phyloP scores from a whole-genome alignment of 495 filamentous ascomycete species.

The Hypomontagnella submonticulosa region DNA sequence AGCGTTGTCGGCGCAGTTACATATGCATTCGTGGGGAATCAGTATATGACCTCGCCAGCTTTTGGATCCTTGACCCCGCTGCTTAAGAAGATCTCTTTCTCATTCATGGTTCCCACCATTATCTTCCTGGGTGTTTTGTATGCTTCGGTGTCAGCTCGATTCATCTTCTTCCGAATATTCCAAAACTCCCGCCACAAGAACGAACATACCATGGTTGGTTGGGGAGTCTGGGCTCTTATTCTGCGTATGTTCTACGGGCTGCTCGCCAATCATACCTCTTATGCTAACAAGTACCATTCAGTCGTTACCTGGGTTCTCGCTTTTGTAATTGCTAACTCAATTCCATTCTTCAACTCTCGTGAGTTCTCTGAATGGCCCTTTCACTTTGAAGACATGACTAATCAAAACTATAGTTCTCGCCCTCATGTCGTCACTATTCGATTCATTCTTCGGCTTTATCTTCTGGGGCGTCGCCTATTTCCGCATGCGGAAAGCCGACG shows the following conservation, averaged over 20 bases:
- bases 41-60: slow-evolving; percentile 83
- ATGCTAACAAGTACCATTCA: slow-evolving; percentile 35
- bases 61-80: slow-evolving; percentile 80
- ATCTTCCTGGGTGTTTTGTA: slow-evolving; percentile 91
- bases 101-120: slow-evolving; percentile 91
- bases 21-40: slow-evolving; percentile 83
- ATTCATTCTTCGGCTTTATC: slow-evolving; percentile 93
- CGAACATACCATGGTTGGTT: slow-evolving; percentile 82
- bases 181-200: slow-evolving; percentile 78
- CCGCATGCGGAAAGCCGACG: slow-evolving; percentile 78
- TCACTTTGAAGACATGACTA: slow-evolving; percentile 1
- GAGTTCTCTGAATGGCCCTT: slow-evolving; percentile 20
- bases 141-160: slow-evolving; percentile 85
- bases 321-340: slow-evolving; percentile 88
- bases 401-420: slow-evolving; percentile 65
- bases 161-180: slow-evolving; percentile 88
- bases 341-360: slow-evolving; percentile 87
- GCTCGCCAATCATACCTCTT: background rate
- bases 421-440: slow-evolving; percentile 89
- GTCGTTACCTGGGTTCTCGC: slow-evolving; percentile 77
- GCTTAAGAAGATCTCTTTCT: slow-evolving; percentile 86
- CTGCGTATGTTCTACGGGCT: slow-evolving; percentile 52
- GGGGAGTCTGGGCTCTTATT: slow-evolving; percentile 80
- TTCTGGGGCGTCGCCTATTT: slow-evolving; percentile 93
- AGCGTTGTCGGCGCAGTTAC: slow-evolving; percentile 77